These are phyloP conservation scores for Monosporascus ibericus DNA, from an alignment of 2,329 filamentous ascomycete genomes.

Conservation along the genomic window DNA sequence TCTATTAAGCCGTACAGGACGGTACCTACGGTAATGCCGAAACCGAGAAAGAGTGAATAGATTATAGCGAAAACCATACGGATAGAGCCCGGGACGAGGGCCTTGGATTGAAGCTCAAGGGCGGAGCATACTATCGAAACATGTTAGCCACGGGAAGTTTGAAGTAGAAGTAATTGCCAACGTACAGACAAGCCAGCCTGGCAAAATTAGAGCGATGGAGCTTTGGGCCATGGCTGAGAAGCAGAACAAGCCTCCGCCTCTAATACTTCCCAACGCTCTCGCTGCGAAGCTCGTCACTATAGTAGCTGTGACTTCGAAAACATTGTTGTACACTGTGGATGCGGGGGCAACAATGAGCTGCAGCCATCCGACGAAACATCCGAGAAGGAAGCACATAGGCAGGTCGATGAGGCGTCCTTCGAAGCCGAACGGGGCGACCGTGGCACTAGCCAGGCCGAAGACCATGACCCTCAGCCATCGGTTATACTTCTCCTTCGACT, in stretches of 20 bases:
- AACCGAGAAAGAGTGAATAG: slow-evolving; percentile 64
- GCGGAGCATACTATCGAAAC: slow-evolving; percentile 40
- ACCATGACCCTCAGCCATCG: slow-evolving; percentile 22
- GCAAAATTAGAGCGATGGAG: slow-evolving; percentile 69
- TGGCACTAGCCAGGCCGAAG: slow-evolving; percentile 22
- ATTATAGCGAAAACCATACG: slow-evolving; percentile 69
- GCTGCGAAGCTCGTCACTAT: slow-evolving; percentile 63
- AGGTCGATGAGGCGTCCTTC: slow-evolving; percentile 23
- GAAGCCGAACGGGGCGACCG: slow-evolving; percentile 24
- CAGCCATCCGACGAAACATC: slow-evolving; percentile 33
- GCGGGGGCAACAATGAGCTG: slow-evolving; percentile 69
- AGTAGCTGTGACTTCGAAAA: slow-evolving; percentile 48
- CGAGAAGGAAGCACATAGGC: slow-evolving; percentile 24
- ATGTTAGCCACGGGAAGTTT: slow-evolving; percentile 1
- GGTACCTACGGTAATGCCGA: slow-evolving; percentile 60
- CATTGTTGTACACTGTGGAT: slow-evolving; percentile 61
- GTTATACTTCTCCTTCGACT: slow-evolving; percentile 20
- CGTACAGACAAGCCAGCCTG: slow-evolving; percentile 47
- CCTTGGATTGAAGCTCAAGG: slow-evolving; percentile 62
- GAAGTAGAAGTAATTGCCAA: not conserved
- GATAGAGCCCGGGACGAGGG: slow-evolving; percentile 63
- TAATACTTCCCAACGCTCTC: slow-evolving; percentile 63
- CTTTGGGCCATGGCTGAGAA: slow-evolving; percentile 67
- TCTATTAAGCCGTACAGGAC: slow-evolving; percentile 47
- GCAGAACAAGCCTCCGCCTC: slow-evolving; percentile 54